phyloP scores from a whole-genome alignment of 495 filamentous ascomycete species.

The Neurospora sp. region DNA sequence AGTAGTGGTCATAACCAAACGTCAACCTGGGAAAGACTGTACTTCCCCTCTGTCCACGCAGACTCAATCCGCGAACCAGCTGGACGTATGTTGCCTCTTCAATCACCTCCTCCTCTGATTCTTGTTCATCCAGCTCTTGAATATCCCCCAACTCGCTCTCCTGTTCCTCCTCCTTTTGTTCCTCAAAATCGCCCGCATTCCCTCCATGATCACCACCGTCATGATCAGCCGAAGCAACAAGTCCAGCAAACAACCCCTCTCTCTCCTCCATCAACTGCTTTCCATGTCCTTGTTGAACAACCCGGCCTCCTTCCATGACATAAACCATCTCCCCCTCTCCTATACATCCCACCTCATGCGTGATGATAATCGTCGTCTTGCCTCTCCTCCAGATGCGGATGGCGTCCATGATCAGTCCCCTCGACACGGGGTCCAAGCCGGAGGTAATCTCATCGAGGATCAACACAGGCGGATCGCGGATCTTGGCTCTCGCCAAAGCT shows the following conservation, averaged over 20 bases:
- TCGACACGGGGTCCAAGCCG: slow-evolving; percentile 63
- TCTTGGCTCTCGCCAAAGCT: slow-evolving; percentile 60
- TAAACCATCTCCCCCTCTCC: slow-evolving; percentile 66
- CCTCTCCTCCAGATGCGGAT: slow-evolving; percentile 64
- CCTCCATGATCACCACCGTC: background rate
- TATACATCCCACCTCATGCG: slow-evolving; percentile 83
- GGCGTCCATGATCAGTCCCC: slow-evolving; percentile 57
- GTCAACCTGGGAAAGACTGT: background rate
- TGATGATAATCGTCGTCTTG: slow-evolving; percentile 86
- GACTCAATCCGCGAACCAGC: slow-evolving; percentile 7
- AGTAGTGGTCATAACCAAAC: background rate
- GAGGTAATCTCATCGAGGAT: slow-evolving; percentile 87
- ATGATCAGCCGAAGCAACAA: slow-evolving; percentile 19
- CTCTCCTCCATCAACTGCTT: slow-evolving; percentile 23
- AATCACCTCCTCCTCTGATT: slow-evolving; percentile 1
- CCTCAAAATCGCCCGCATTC: background rate
- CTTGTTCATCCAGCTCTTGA: background rate
- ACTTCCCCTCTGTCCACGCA: background rate
- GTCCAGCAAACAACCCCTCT: slow-evolving; percentile 22
- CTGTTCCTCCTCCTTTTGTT: background rate
- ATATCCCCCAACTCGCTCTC: background rate
- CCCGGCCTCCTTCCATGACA: slow-evolving; percentile 58
- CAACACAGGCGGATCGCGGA: slow-evolving; percentile 72
- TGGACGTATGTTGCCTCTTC: slow-evolving; percentile 6
- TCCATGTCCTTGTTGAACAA: slow-evolving; percentile 59